Evolutionary conservation across 805 yeast genomes (phyloP), one percentile per base, ranked within the genome.

Genomic region (Yarrowia porcina): DNA sequence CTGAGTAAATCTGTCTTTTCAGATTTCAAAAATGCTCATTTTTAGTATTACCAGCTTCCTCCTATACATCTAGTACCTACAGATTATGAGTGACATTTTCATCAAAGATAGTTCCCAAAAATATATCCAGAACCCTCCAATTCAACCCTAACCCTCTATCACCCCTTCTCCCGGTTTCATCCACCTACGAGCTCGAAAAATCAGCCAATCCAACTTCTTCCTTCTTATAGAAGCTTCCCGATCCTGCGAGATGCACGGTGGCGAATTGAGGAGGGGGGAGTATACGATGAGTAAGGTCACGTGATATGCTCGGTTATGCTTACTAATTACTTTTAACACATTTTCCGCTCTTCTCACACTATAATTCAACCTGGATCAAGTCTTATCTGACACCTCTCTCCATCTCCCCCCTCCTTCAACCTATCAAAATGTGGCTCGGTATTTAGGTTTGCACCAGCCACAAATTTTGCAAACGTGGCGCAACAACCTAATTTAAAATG

Each of bases 401-500:
- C n/a, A n/a, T n/a, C n/a, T n/a, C n/a, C n/a, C n/a, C n/a, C n/a
- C 20, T 35, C 38, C 9, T 35, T 15, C 27, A 23, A 18, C 44
- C 44, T 23, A 41, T 41, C 41, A 18, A n/a, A 41, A 15, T 23
- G 28, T 41, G 45, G 30, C 45, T 23, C 18, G 20, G 12, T 2
- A 8, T 21, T 32, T 32, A 49, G 25, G 39, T 27, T 49, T 47
- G 13, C 56, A 49, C 39, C 39, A 49, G 56, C 56, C 56, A 49
- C 56, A 49, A 21, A 18, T 32, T 49, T 32, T 32, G 50, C 50
- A 45, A 45, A 45, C 52, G 52, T 45, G 52, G 52, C 52, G 52
- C 52, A 45, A 45, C 52, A 45, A 45, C 50, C 50, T 44, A 10
- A 28, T 18, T 30, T 41, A n/a, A n/a, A n/a, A n/a, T n/a, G 18